phyloP scores from a whole-genome alignment of 2,329 filamentous ascomycete species.

The Didymosphaeria variabile region DNA sequence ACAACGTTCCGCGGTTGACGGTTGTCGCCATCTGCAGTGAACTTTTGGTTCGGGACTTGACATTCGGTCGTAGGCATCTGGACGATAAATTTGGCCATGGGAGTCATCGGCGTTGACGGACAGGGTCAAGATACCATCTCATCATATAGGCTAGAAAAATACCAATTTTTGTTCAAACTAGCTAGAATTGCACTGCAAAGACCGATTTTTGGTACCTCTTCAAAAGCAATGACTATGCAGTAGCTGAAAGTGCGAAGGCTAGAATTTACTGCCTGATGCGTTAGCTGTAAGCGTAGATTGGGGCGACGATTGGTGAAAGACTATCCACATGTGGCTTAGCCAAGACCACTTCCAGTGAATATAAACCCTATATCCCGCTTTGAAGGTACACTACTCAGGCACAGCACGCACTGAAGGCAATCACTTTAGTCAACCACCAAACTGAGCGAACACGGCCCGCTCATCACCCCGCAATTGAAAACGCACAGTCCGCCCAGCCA shows the following conservation, averaged over 20 bases:
- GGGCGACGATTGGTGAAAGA: neutral
- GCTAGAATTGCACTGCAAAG: neutral
- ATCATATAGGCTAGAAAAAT: neutral
- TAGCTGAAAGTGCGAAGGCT: neutral
- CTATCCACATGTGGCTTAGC: neutral
- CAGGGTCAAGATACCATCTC: constrained; percentile 14
- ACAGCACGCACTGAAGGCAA: neutral
- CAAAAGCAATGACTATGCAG: neutral
- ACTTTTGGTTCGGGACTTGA: neutral
- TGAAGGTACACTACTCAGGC: too few species aligned
- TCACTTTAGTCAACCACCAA: neutral
- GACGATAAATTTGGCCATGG: neutral
- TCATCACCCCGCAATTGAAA: neutral
- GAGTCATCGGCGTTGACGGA: constrained; percentile 8
- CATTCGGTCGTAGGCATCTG: neutral
- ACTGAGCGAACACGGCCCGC: neutral
- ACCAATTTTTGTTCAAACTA: neutral
- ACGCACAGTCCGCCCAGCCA: neutral
- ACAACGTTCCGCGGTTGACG: neutral
- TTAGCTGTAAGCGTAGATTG: neutral
- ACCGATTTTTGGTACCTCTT: neutral
- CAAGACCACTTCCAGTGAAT: neutral
- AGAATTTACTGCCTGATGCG: neutral
- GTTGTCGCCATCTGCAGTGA: neutral
- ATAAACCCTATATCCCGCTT: neutral